phyloP scores from a whole-genome alignment of 495 filamentous ascomycete species.

The Durotheca rogersii region DNA sequence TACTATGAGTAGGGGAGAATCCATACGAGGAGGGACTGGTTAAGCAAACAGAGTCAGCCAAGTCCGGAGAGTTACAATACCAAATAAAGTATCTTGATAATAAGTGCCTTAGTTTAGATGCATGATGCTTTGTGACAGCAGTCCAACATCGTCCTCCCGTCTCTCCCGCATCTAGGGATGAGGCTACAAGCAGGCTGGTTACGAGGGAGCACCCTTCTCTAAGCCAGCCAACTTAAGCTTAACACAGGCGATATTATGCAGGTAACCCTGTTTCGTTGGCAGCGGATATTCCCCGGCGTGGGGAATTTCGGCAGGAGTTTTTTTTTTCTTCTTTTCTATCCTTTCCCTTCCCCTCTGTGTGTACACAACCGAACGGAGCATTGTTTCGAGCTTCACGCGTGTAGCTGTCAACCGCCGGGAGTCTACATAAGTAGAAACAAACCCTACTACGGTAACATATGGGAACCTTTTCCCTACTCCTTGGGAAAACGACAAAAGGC shows the following conservation, averaged over 20 bases:
- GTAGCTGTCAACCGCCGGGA: constrained; percentile 19
- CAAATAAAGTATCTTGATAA: constrained; percentile 3
- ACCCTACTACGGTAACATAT: constrained; percentile 18
- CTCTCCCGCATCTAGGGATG: not conserved
- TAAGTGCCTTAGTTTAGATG: not conserved
- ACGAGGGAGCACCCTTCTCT: not conserved
- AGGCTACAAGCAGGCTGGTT: not conserved
- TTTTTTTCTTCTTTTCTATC: constrained; percentile 11
- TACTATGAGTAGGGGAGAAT: constrained; percentile 20
- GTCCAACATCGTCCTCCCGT: not conserved
- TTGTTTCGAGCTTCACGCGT: constrained; percentile 30
- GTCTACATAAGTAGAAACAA: constrained; percentile 15
- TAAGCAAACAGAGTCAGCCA: too few relatives aligned
- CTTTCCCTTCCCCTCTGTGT: too few relatives aligned
- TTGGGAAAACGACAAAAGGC: not conserved
- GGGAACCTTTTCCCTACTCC: constrained; percentile 3
- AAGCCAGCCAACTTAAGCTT: constrained; percentile 17
- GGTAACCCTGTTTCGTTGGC: constrained; percentile 31
- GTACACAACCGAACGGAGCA: too few relatives aligned
- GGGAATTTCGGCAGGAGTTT: constrained; percentile 10
- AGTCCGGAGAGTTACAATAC: constrained; percentile 11
- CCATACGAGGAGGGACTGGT: constrained; percentile 11
- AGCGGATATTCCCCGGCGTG: constrained; percentile 16
- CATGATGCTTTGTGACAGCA: not conserved
- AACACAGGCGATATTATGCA: constrained; percentile 23